phyloP scores from a whole-genome alignment of 495 filamentous ascomycete species.

The Hapsidospora chrysogenum region DNA sequence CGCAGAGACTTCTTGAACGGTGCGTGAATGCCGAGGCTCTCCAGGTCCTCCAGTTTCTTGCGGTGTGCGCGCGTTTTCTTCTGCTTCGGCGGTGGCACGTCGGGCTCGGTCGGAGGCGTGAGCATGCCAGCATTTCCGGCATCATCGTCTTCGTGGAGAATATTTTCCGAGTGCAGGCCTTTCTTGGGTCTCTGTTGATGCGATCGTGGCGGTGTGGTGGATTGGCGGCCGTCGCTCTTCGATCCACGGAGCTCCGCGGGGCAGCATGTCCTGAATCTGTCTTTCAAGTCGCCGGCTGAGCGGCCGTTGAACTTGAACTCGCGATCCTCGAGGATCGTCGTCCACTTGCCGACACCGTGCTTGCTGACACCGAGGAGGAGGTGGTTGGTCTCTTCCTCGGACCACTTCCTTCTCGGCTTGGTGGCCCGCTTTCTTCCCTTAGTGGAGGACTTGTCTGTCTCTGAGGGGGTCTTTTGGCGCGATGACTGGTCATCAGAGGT shows the following conservation, averaged over 20 bases:
- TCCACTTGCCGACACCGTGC: slow-evolving; percentile 82
- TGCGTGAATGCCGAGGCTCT: slow-evolving; percentile 29
- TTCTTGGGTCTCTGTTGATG: slow-evolving; percentile 9
- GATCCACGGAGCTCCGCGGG: slow-evolving; percentile 35
- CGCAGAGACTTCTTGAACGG: slow-evolving; percentile 25
- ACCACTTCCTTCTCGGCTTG: slow-evolving; percentile 50
- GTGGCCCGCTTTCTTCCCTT: slow-evolving; percentile 21
- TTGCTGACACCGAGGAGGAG: slow-evolving; percentile 61
- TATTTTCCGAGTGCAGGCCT: slow-evolving; percentile 27
- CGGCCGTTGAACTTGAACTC: slow-evolving; percentile 61
- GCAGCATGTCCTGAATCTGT: slow-evolving; percentile 67
- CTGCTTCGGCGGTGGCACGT: slow-evolving; percentile 10
- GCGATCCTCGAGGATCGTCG: slow-evolving; percentile 58
- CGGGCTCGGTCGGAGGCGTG: not conserved
- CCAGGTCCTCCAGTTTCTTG: slow-evolving; percentile 37
- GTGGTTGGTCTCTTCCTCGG: slow-evolving; percentile 65
- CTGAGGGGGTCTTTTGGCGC: too few species aligned
- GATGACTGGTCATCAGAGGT: too few species aligned
- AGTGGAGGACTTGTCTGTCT: slow-evolving; percentile 5
- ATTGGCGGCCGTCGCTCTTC: slow-evolving; percentile 10
- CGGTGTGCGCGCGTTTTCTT: slow-evolving; percentile 34
- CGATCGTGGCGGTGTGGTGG: not conserved
- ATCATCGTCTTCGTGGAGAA: slow-evolving; percentile 21
- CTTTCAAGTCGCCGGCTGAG: slow-evolving; percentile 69
- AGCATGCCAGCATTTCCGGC: not conserved